Base-by-base conservation (phyloP, 805 yeast genomes). In the Kuraishia borneana region DNA sequence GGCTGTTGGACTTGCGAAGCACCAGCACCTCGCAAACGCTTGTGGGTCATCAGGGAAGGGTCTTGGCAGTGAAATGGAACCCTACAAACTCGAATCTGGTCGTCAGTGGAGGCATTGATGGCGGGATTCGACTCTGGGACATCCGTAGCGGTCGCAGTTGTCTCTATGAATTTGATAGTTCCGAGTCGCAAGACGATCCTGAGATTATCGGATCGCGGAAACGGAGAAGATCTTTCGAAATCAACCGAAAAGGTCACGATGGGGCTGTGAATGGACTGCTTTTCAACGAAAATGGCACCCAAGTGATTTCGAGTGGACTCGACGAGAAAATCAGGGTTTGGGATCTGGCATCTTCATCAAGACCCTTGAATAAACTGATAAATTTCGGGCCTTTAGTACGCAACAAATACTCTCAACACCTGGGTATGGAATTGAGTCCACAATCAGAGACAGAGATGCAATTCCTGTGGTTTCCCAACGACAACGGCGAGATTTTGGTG, bases 81-180 rank as follows among this genome's bases (percentile, higher is more conserved):
- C 95, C 95, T 0, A 57, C 59, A 6, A 59, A 70, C 40, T 55
- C 73, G 1, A 56, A 79, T 45, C 40, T 81, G 3, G 58, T 88
- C 2, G 87, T 88, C 1, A 68, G 85, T 3, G 95, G 95, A 1
- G 87, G 89, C 16, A 68, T 73, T 13, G 84, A 80, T 44, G 96
- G 96, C 0, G 77, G 77, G 31, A 76, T 82, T 6, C 67, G 82
- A 34, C 50, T 88, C 0, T 88, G 96, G 96, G 97, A 88, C 50
- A 68, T 85, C 8, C 58, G 97, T 31, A 58, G 81, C 32, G 71
- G 83, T 18, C 62, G 65, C 13, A 68, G 80, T 23, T 78, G 84
- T 45, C 53, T 83, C 18, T 65, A 76, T 30, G 64, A 75, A 12
- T 54, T 84, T 38, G 88, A 84, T 47, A 48, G 48, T 31, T 42